Base-by-base conservation (phyloP, 2,329 filamentous ascomycete genomes). In the Sporothrix luriei region DNA sequence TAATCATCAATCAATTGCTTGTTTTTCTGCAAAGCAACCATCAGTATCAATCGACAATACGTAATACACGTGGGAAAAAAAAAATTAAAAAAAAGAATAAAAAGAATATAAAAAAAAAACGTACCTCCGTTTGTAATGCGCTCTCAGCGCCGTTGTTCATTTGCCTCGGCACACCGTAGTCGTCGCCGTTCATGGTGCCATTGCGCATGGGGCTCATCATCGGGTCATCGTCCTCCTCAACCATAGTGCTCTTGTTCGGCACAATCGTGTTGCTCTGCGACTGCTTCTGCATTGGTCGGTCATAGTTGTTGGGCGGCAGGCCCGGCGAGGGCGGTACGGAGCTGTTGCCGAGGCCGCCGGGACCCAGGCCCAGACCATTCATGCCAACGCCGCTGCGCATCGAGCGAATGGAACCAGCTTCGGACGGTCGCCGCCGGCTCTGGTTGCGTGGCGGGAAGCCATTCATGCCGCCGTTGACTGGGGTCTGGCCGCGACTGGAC, bases 191-290 rank as follows among this genome's bases (percentile, higher is more conserved):
- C 43, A 26, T 52, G 14, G 61, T 57, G 21, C 65, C 52, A 38
- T 57, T 61, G 33, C 69, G 21, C 21, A 52, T 33, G 4, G 76
- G 77, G 69, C 76, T 78, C 33, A 75, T 43, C 49, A 71, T 57
- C 26, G 19, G 72, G 67, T 92, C 92, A 74, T 97, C 93, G 73
- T 97, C 94, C 77, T 98, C 95, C 78, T 99, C 95, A 1, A 98
- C 88, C 90, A 98, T 94, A 0, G 92, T 97, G 76, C 94, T 97
- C 81, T 98, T 99, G 78, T 97, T 98, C 0, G 95, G 95, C 51
- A 98, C 91, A 75, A 98, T 97, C 0, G 93, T 98, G 77, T 97
- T 98, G 77, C 91, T 94, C 77, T 97, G 94, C 74, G 97, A 93
- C 49, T 93, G 93, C 77, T 96, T 97, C 19, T 92, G 91, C 74